phyloP scores from a whole-genome alignment of 495 filamentous ascomycete genomes.

The Physcia stellaris region DNA sequence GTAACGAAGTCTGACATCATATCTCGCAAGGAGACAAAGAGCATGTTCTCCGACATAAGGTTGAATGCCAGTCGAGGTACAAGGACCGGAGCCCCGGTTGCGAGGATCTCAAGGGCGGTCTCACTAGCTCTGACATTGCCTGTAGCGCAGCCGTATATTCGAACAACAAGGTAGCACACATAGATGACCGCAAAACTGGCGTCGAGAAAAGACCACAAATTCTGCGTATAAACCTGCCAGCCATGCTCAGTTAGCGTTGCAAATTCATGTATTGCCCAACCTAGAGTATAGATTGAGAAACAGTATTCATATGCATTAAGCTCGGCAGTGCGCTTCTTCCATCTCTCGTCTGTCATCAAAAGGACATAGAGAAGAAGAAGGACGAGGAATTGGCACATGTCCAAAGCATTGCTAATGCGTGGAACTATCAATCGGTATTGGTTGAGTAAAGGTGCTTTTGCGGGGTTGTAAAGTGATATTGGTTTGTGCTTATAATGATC shows the following conservation, averaged over 20 bases:
- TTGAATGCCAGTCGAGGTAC: constrained; percentile 64
- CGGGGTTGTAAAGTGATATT: constrained; percentile 55
- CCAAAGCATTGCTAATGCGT: constrained; percentile 50
- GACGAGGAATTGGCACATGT: constrained; percentile 51
- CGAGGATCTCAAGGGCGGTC: constrained; percentile 52
- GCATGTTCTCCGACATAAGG: constrained; percentile 57
- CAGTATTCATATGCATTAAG: constrained; percentile 38
- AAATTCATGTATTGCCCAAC: constrained; percentile 63
- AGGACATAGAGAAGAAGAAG: constrained; percentile 48
- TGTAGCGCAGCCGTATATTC: constrained; percentile 39
- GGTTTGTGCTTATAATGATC: constrained; percentile 61
- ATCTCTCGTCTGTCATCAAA: constrained; percentile 46
- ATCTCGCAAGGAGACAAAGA: constrained; percentile 54
- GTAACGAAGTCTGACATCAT: constrained; percentile 65
- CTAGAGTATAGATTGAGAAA: constrained; percentile 51
- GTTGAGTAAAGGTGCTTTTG: constrained; percentile 51
- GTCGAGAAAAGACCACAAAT: constrained; percentile 68
- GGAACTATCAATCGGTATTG: constrained; percentile 65
- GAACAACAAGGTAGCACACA: constrained; percentile 42
- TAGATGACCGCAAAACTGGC: constrained; percentile 52
- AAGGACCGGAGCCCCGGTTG: constrained; percentile 55
- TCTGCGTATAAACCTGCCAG: constrained; percentile 64
- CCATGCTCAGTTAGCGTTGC: constrained; percentile 60
- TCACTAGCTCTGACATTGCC: constrained; percentile 27
- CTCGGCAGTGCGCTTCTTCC: constrained; percentile 28